Evolutionary conservation across 495 filamentous ascomycete species (phyloP), one percentile per base, ranked within the genome.

Genomic region (Thermochaetoides thermophila): DNA sequence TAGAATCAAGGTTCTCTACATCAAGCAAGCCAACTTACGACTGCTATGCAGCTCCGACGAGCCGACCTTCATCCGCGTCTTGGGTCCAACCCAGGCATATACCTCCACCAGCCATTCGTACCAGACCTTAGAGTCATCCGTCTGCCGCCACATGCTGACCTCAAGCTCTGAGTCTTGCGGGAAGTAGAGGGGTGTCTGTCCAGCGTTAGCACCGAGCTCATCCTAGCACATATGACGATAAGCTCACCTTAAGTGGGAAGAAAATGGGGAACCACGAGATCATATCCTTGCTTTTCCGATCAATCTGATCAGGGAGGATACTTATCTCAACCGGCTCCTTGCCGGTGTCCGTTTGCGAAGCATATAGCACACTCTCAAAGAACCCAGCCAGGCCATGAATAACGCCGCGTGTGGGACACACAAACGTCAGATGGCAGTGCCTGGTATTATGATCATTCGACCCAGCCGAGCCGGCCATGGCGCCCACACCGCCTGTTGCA

Each of bases 261-360:
- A 81, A 95, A 9, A 96, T 95, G 7, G 89, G 89, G 55, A 99
- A 99, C 89, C 89, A 99, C 45, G 81, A 87, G 36, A 94, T 89
- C 89, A 96, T 96, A 42, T 84, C 51, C 44, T 78, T 75, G 58
- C 84, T 93, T 69, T 96, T 95, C 31, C 62, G 64, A 30, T 85
- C 81, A 63, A 95, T 95, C 25, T 76, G 85, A 34, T 91, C 81
- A 5, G 91, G 89, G 53, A 91, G 78, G 12, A 82, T 99, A 39
- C 83, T 91, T 25, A 99, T 59, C 59, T 95, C 89, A 5, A 95
- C 68, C 36, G 70, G 74, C 3, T 48, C 54, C 31, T 43, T 53
- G 14, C 23, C 27, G 0, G 28, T 35, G 2, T 46, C 43, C 1
- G 34, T 32, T 26, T 52, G 47, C 5, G 52, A 40, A 26, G 34